Conservation (phyloP, 177 flowering plant species). For the Vitis hybrid region DNA sequence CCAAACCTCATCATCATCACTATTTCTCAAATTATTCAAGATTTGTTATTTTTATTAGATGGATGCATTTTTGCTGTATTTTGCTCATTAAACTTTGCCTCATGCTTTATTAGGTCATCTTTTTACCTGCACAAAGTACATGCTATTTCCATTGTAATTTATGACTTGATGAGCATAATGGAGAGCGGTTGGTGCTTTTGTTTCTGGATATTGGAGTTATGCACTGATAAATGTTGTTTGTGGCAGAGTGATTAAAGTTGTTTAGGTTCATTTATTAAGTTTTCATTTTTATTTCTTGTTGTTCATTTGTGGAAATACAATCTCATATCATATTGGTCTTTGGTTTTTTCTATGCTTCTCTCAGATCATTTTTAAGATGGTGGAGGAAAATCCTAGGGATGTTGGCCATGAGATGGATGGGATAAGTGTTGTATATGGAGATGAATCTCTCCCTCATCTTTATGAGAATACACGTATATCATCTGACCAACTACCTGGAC, state of each 20-base stretch:
- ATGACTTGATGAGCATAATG: too few species aligned
- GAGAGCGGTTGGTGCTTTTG: too few species aligned
- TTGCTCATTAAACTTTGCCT: too few species aligned
- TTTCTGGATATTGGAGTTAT: neutral
- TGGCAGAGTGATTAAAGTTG: neutral
- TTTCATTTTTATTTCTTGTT: neutral
- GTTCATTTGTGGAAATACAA: neutral
- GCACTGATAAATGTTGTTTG: neutral
- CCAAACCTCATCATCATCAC: too few species aligned
- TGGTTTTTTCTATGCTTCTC: slow-evolving; percentile 4
- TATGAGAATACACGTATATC: slow-evolving; percentile 91
- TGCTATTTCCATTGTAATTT: too few species aligned
- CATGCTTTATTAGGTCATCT: too few species aligned
- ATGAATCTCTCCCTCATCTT: slow-evolving; percentile 85
- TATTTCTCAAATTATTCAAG: too few species aligned
- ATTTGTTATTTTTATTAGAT: too few species aligned
- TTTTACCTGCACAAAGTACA: too few species aligned
- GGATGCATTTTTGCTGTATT: too few species aligned
- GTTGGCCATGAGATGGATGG: slow-evolving; percentile 81
- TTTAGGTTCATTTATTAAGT: neutral
- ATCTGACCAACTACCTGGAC: slow-evolving; percentile 80
- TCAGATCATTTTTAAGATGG: slow-evolving; percentile 85
- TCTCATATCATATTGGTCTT: neutral
- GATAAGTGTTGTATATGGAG: slow-evolving; percentile 80
- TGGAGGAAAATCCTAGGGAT: slow-evolving; percentile 88